Conservation (phyloP, 768 basidiomycete genomes). For the Serendipita indica region DNA sequence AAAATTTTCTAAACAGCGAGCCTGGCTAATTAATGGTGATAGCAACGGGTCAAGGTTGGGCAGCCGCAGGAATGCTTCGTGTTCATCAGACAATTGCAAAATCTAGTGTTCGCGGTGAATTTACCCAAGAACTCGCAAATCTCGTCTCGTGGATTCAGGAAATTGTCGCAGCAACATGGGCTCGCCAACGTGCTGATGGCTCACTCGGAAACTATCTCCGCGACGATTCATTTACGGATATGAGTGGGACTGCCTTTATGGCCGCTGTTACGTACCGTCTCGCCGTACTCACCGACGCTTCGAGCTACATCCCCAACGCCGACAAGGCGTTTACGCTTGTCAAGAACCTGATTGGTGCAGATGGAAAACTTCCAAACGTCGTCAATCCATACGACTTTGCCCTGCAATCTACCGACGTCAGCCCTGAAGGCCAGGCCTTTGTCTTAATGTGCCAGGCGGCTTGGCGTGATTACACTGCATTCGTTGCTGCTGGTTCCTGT, state of each 20-base stretch:
- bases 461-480: constrained; percentile 13
- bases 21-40: background rate
- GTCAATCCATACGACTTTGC: constrained; percentile 7
- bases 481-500: too few species aligned
- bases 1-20: background rate
- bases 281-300: background rate
- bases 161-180: background rate
- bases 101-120: background rate
- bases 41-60: constrained; percentile 21
- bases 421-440: constrained; percentile 21
- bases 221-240: background rate
- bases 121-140: background rate
- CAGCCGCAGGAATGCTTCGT: constrained; percentile 18
- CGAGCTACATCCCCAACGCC: background rate
- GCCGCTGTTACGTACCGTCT: background rate
- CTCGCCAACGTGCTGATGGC: constrained; percentile 7
- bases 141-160: background rate
- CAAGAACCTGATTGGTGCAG: background rate
- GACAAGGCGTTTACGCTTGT: background rate
- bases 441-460: constrained; percentile 20
- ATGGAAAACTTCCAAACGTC: background rate
- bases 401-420: background rate
- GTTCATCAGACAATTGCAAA: constrained; percentile 18
- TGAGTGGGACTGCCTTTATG: constrained; percentile 2
- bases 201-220: constrained; percentile 18